Conservation (phyloP, 441 rosid species). For the Erysimum cheiri region DNA sequence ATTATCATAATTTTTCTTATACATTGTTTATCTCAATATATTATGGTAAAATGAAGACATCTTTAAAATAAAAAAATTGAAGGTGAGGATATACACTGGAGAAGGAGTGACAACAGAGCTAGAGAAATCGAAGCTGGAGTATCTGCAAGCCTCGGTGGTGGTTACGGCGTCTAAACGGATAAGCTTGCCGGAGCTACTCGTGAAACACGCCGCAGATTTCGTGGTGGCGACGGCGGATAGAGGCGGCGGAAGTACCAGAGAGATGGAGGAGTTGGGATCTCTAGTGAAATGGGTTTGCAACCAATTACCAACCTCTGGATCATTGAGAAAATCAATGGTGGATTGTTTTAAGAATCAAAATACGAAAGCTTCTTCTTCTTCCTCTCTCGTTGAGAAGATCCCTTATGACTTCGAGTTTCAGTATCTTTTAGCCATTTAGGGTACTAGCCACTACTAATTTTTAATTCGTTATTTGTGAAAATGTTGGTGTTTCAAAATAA, state of each 20-base stretch:
- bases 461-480: slow-evolving; percentile 2
- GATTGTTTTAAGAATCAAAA: slow-evolving; percentile 77
- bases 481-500: slow-evolving; percentile 19
- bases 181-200: slow-evolving; percentile 74
- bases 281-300: slow-evolving; percentile 89
- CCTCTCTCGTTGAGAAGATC: slow-evolving; percentile 61
- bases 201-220: slow-evolving; percentile 64
- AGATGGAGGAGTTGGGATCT: slow-evolving; percentile 53
- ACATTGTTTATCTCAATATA: neutral
- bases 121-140: slow-evolving; percentile 87
- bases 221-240: slow-evolving; percentile 35
- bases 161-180: slow-evolving; percentile 64
- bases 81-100: slow-evolving; percentile 84
- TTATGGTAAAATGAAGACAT: neutral
- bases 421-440: slow-evolving; percentile 73
- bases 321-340: slow-evolving; percentile 85
- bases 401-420: slow-evolving; percentile 87
- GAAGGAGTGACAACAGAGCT: slow-evolving; percentile 71
- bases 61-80: neutral
- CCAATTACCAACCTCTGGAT: slow-evolving; percentile 83
- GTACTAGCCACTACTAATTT: neutral
- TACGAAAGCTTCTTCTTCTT: slow-evolving; percentile 39
- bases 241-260: slow-evolving; percentile 22
- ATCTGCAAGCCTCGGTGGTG: slow-evolving; percentile 79
- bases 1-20: neutral